phyloP scores from a whole-genome alignment of 2,329 filamentous ascomycete genomes.

The Fusarium gaditjirri region DNA sequence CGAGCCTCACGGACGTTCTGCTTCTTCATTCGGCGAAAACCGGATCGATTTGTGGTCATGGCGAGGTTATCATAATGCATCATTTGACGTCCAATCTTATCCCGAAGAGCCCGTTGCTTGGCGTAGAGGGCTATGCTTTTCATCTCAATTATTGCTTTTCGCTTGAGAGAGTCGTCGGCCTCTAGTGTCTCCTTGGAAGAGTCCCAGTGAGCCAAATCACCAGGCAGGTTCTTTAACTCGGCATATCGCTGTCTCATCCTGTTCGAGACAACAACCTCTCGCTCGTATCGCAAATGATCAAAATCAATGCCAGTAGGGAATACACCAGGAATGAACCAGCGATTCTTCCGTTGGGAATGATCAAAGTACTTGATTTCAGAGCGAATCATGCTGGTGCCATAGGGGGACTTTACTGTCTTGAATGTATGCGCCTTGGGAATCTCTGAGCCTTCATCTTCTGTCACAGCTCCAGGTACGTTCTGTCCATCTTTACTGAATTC shows the following conservation, averaged over 20 bases:
- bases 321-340: conserved; percentile 84
- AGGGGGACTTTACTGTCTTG: conserved; percentile 81
- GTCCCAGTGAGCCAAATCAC: conserved; percentile 90
- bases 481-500: conserved; percentile 52
- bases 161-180: conserved; percentile 83
- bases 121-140: conserved; percentile 89
- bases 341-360: conserved; percentile 79
- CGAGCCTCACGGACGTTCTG: conserved; percentile 94
- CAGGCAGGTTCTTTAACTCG: conserved; percentile 84
- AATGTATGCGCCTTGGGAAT: conserved; percentile 64
- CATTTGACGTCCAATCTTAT: conserved; percentile 90
- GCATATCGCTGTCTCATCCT: conserved; percentile 85
- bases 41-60: conserved; percentile 93
- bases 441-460: conserved; percentile 48
- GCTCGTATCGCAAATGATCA: conserved; percentile 84
- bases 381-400: conserved; percentile 64
- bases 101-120: conserved; percentile 86
- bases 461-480: conserved; percentile 49
- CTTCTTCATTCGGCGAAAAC: conserved; percentile 96
- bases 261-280: conserved; percentile 90
- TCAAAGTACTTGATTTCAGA: conserved; percentile 80
- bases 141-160: conserved; percentile 93
- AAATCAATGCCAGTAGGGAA: conserved; percentile 91
- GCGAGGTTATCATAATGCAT: conserved; percentile 95
- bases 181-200: conserved; percentile 73